A percentile compares a stretch with the other conserved stretches of the same genome.
phyloP scores from a whole-genome alignment of 345 rosid species.

The Brassica napus region Da-Ae NC_063448.1:51933501-51934000 shows the following conservation, averaged over 20 bases:
- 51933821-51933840: constrained; percentile 98
- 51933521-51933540: constrained; percentile 12
- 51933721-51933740: background rate
- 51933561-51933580: constrained; percentile 11
- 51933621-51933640: constrained; percentile 99
- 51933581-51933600: constrained; percentile 1
- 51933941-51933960: constrained; percentile 31
- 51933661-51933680: constrained; percentile 99
- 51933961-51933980: constrained; percentile 76
- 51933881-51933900: constrained; percentile 64
- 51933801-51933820: constrained; percentile 99
- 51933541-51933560: constrained; percentile 21
- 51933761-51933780: constrained; percentile 11
- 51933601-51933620: constrained; percentile 17
- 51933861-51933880: constrained; percentile 92
- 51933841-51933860: constrained; percentile 94
- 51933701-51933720: constrained; percentile 88
- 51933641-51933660: constrained; percentile 99
- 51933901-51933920: constrained; percentile 15
- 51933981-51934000: constrained; percentile 98
- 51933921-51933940: background rate
- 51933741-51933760: constrained; percentile 1
- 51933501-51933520: constrained; percentile 19
- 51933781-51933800: constrained; percentile 22
- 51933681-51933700: constrained; percentile 98